Conservation (phyloP, 169 alveolate species). For the Plasmodium yoelii region DNA sequence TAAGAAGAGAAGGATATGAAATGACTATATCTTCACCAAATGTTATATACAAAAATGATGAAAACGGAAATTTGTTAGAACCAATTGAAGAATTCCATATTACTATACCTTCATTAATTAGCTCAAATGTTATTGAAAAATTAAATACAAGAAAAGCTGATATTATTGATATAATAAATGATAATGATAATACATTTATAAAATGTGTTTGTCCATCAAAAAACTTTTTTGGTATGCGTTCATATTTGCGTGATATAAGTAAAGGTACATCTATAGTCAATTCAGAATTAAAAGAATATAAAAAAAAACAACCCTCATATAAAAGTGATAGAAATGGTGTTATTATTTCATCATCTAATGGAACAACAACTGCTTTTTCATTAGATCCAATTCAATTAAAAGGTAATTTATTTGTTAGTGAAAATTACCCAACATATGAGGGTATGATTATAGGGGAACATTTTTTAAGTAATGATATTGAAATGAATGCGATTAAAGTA, state of each 20-base stretch:
- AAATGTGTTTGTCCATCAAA: slow-evolving; percentile 78
- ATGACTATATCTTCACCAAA: slow-evolving; percentile 91
- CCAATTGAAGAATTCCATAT: slow-evolving; percentile 90
- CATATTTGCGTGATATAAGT: slow-evolving; percentile 85
- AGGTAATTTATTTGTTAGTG: slow-evolving; percentile 89
- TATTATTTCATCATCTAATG: slow-evolving; percentile 88
- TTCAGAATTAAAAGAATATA: slow-evolving; percentile 87
- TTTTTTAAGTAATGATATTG: slow-evolving; percentile 85
- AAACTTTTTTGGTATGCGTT: slow-evolving; percentile 86
- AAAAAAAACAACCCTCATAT: slow-evolving; percentile 80
- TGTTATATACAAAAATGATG: slow-evolving; percentile 88
- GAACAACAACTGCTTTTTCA: slow-evolving; percentile 90
- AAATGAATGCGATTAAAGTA: slow-evolving; percentile 87
- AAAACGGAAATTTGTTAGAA: slow-evolving; percentile 86
- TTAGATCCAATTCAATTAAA: slow-evolving; percentile 90
- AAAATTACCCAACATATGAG: slow-evolving; percentile 88
- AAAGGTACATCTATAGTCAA: slow-evolving; percentile 90
- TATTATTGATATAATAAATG: slow-evolving; percentile 73
- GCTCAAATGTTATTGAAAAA: slow-evolving; percentile 87
- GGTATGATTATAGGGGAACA: slow-evolving; percentile 93
- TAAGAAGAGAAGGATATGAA: slow-evolving; percentile 97
- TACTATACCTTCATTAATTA: slow-evolving; percentile 86
- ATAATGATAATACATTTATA: slow-evolving; percentile 69
- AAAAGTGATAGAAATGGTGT: slow-evolving; percentile 87
- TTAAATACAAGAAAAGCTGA: slow-evolving; percentile 87